Conservation (phyloP, 768 basidiomycete species). For the Psilocybe sp. region DNA sequence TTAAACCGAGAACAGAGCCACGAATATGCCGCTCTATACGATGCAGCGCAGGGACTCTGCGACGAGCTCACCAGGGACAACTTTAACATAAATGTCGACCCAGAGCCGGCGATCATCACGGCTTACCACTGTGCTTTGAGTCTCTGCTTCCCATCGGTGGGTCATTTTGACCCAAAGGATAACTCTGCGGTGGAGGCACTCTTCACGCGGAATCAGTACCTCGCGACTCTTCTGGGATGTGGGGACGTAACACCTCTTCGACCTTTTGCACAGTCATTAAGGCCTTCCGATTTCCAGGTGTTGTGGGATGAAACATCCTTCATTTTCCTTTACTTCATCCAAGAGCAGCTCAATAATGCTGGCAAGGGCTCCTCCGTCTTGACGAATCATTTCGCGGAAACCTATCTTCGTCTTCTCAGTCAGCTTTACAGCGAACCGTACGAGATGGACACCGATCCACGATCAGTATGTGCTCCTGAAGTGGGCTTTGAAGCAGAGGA, state of each 20-base stretch:
- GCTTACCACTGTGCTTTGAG: slow-evolving; percentile 3
- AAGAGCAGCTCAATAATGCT: background rate
- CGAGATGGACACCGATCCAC: background rate
- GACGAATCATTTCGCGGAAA: slow-evolving; percentile 1
- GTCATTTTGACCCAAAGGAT: background rate
- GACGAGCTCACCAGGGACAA: slow-evolving; percentile 3
- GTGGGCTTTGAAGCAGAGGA: slow-evolving; percentile 2
- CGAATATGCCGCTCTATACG: slow-evolving; percentile 1
- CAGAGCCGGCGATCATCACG: slow-evolving; percentile 1
- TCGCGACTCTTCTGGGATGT: slow-evolving; percentile 1
- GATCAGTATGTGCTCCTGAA: background rate
- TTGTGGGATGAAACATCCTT: slow-evolving; percentile 1
- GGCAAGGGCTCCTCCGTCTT: background rate
- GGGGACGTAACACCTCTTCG: background rate
- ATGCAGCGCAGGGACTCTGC: slow-evolving; percentile 1
- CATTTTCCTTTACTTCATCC: background rate
- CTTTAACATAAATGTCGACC: slow-evolving; percentile 3
- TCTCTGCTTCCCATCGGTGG: background rate
- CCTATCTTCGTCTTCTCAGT: background rate
- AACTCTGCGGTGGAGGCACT: background rate
- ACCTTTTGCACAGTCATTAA: background rate
- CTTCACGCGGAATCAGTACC: slow-evolving; percentile 1
- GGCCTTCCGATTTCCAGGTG: background rate
- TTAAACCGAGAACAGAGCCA: background rate
- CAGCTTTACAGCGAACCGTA: background rate